Evolutionary conservation across 106 monocot genomes (phyloP).

Genomic region (Dendrobium nobile): DNA sequence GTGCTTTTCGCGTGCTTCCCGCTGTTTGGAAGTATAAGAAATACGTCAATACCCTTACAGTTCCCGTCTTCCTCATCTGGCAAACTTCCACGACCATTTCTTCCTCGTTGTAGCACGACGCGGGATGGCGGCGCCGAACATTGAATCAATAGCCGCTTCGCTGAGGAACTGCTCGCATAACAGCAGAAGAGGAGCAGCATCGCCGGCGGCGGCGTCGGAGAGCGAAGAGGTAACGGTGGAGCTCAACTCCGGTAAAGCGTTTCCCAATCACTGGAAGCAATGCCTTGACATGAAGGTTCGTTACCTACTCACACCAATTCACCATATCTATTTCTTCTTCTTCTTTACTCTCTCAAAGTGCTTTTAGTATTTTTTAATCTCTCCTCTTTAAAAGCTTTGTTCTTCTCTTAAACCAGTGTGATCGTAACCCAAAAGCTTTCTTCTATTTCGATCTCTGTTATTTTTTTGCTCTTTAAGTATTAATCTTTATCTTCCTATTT

Average conservation of each 20-base stretch:
- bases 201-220: background rate
- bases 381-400: no score
- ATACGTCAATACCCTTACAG: no score
- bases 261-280: slow-evolving; percentile 70
- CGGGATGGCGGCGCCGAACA: slow-evolving; percentile 45
- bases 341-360: background rate
- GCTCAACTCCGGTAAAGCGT: slow-evolving; percentile 59
- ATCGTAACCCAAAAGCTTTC: no score
- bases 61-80: no score
- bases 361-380: no score
- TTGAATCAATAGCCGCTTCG: slow-evolving; percentile 51
- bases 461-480: background rate
- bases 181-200: background rate
- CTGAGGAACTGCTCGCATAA: slow-evolving; percentile 45
- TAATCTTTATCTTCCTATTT: no score
- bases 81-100: no score
- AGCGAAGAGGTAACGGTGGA: slow-evolving; percentile 46
- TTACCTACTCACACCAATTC: background rate
- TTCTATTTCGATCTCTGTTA: no score
- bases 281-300: slow-evolving; percentile 56
- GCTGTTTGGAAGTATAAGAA: no score
- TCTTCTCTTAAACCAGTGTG: background rate
- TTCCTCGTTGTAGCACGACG: background rate
- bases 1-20: no score
- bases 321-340: background rate